These are phyloP conservation scores for Ceratocystis albifundus DNA, from an alignment of 2,329 filamentous ascomycete genomes.

Conservation along the genomic window DNA sequence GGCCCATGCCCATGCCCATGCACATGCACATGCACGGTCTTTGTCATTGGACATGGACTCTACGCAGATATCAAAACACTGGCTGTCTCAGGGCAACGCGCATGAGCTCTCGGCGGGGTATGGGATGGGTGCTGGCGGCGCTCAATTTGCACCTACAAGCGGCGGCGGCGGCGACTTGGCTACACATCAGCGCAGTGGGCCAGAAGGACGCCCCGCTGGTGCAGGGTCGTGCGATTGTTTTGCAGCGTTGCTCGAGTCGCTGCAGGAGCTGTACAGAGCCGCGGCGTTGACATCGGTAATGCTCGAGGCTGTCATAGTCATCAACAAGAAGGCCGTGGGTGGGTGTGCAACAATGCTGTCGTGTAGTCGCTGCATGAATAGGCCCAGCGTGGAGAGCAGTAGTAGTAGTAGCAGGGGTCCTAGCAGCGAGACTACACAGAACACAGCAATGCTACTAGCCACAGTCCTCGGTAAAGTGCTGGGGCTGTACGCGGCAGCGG, in stretches of 20 bases:
- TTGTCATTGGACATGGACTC: conserved; percentile 27
- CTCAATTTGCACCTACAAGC: background rate
- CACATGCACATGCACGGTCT: conserved; percentile 31
- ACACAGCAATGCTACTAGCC: conserved; percentile 39
- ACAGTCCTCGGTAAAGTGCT: conserved; percentile 38
- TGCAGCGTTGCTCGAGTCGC: conserved; percentile 31
- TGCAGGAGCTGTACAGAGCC: conserved; percentile 38
- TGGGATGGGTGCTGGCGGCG: background rate
- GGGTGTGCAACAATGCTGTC: conserved; percentile 38
- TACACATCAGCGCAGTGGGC: background rate
- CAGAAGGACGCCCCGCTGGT: background rate
- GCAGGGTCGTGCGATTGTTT: conserved; percentile 9
- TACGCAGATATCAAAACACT: conserved; percentile 24
- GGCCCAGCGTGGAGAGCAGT: conserved; percentile 28
- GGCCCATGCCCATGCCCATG: conserved; percentile 28
- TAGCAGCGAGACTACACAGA: conserved; percentile 29
- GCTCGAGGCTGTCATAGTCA: conserved; percentile 36
- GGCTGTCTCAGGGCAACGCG: conserved; percentile 27
- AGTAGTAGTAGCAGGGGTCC: background rate
- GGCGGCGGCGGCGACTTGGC: background rate
- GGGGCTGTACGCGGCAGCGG: conserved; percentile 4
- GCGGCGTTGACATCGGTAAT: conserved; percentile 32
- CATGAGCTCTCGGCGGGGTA: conserved; percentile 13
- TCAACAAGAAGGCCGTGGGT: conserved; percentile 40
- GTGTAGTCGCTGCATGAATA: conserved; percentile 37